phyloP scores from a whole-genome alignment of 1,284 basidiomycete species.

The Tilletia setariae region DNA sequence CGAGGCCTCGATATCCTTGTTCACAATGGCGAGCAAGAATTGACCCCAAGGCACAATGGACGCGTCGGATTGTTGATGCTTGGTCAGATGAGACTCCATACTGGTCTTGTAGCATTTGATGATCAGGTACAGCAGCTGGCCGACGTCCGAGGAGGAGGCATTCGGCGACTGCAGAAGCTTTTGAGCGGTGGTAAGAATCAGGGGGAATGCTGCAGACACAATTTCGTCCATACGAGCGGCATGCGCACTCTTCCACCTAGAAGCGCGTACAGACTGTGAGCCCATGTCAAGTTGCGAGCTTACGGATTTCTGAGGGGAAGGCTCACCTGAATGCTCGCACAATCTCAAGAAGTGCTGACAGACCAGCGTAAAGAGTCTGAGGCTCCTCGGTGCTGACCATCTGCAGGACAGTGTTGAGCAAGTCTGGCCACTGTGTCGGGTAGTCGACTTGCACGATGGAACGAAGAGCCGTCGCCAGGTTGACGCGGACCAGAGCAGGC shows the following conservation, averaged over 20 bases:
- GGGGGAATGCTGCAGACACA: conserved; percentile 41
- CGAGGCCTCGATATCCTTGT: conserved; percentile 35
- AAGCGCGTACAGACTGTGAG: not conserved
- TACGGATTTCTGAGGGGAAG: too few relatives aligned
- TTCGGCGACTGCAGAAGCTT: conserved; percentile 41
- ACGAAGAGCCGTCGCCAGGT: conserved; percentile 41
- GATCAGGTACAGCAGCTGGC: conserved; percentile 48
- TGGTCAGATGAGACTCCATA: conserved; percentile 42
- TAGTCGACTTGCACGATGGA: conserved; percentile 45
- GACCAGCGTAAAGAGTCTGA: conserved; percentile 41
- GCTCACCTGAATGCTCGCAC: conserved; percentile 39
- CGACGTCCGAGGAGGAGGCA: conserved; percentile 36
- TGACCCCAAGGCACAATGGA: conserved; percentile 52
- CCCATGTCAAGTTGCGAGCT: too few relatives aligned
- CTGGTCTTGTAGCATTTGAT: conserved; percentile 52
- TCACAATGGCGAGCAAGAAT: conserved; percentile 47
- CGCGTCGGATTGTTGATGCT: conserved; percentile 47
- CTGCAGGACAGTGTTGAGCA: conserved; percentile 43
- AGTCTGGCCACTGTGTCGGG: conserved; percentile 44
- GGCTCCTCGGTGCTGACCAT: conserved; percentile 36
- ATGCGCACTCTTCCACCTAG: conserved; percentile 31
- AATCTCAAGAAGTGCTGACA: conserved; percentile 48
- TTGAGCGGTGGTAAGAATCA: conserved; percentile 37
- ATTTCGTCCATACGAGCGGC: conserved; percentile 44
- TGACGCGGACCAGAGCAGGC: conserved; percentile 36